phyloP scores from a whole-genome alignment of 1,284 basidiomycete species.

The Ceratobasidium papillatum region DNA sequence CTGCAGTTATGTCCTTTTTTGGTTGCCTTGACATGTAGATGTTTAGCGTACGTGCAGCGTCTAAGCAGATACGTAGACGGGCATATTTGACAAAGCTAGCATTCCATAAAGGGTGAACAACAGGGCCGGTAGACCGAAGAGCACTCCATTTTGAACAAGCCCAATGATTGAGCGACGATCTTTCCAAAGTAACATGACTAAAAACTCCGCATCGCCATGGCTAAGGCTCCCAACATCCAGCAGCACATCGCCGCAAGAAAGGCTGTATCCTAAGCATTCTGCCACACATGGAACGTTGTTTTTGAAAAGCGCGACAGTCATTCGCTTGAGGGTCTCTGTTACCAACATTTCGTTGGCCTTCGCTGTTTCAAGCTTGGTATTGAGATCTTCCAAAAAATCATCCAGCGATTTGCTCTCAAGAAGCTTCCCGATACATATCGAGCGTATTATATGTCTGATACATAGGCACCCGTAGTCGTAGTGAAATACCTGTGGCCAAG shows the following conservation, averaged over 20 bases:
- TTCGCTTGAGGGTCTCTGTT: background rate
- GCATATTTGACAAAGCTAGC: background rate
- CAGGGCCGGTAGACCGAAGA: constrained; percentile 2
- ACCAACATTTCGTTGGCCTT: background rate
- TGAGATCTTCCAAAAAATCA: background rate
- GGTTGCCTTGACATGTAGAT: background rate
- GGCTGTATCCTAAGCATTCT: background rate
- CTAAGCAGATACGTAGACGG: background rate
- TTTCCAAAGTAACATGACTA: constrained; percentile 14
- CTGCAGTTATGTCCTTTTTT: constrained; percentile 7
- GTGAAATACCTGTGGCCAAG: background rate
- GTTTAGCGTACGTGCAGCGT: too few relatives aligned
- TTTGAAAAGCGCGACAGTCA: background rate
- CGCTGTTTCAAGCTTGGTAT: background rate
- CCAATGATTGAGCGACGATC: background rate
- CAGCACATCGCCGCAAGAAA: background rate
- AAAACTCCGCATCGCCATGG: constrained; percentile 5
- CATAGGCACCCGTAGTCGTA: constrained; percentile 28
- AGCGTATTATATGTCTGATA: constrained; percentile 20
- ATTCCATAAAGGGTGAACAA: constrained; percentile 10
- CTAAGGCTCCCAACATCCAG: background rate
- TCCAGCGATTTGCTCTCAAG: background rate
- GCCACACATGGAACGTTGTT: background rate
- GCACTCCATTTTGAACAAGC: background rate
- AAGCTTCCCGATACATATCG: constrained; percentile 6